A percentile compares a stretch with the other conserved stretches of the same genome.
Evolutionary conservation across 345 rosid species (phyloP).

Genomic region (Alliaria petiolata): DNA sequence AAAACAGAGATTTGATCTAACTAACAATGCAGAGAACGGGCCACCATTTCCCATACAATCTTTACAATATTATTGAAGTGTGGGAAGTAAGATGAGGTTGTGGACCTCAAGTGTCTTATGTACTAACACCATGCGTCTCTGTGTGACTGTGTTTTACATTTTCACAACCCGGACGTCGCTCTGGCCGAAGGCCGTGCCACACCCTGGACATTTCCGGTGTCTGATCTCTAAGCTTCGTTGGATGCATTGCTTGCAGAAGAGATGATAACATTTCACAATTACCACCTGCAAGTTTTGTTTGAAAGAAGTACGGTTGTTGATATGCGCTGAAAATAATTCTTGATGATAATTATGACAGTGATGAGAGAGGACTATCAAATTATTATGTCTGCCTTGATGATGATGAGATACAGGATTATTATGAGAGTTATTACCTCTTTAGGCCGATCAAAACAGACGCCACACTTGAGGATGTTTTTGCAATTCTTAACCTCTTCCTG

Average conservation of each 20-base stretch:
- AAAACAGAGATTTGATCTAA: constrained; percentile 18
- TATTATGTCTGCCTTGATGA: no score
- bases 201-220: constrained; percentile 89
- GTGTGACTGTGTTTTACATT: constrained; percentile 46
- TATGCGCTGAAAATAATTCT: background rate
- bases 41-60: constrained; percentile 3
- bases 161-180: constrained; percentile 85
- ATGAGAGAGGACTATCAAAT: no score
- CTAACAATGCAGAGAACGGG: constrained; percentile 1
- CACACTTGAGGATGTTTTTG: constrained; percentile 84
- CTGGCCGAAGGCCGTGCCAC: constrained; percentile 93
- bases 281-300: constrained; percentile 59
- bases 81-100: constrained; percentile 1
- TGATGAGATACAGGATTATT: no score
- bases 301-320: background rate
- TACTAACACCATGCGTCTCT: background rate
- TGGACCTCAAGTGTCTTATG: constrained; percentile 22
- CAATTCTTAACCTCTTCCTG: constrained; percentile 84
- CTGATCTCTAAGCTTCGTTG: constrained; percentile 87
- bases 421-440: constrained; percentile 58
- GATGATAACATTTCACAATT: constrained; percentile 84
- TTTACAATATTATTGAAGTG: constrained; percentile 5
- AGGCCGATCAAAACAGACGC: constrained; percentile 93
- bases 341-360: background rate
- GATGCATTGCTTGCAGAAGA: constrained; percentile 94